Conservation (phyloP, 2,329 filamentous ascomycete genomes). For the Eutypella sp. region DNA sequence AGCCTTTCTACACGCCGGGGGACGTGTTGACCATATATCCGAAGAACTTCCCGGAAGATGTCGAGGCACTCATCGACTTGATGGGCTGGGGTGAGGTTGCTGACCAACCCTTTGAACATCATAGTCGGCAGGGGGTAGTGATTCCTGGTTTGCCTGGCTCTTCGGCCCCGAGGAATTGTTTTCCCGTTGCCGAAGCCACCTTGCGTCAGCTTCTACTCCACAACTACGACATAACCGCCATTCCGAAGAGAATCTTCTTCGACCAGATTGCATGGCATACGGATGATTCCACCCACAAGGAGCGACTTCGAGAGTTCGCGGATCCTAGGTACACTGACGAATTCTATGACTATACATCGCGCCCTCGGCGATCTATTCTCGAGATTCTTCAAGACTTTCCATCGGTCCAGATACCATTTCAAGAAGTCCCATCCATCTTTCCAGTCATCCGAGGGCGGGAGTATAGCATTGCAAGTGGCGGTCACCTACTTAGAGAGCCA, state of each 20-base stretch:
- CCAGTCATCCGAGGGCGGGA: slow-evolving; percentile 82
- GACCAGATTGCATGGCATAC: slow-evolving; percentile 72
- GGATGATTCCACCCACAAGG: slow-evolving; percentile 64
- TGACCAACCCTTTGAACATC: slow-evolving; percentile 55
- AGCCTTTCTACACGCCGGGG: slow-evolving; percentile 56
- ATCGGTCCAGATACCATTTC: slow-evolving; percentile 73
- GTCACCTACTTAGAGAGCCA: slow-evolving; percentile 30
- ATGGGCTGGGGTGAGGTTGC: slow-evolving; percentile 76
- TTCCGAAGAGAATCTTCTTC: slow-evolving; percentile 85
- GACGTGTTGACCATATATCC: slow-evolving; percentile 79
- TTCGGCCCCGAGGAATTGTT: slow-evolving; percentile 22
- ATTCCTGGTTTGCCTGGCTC: slow-evolving; percentile 1
- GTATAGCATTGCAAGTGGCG: slow-evolving; percentile 85
- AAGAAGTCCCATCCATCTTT: slow-evolving; percentile 66
- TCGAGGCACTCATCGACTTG: slow-evolving; percentile 68
- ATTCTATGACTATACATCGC: slow-evolving; percentile 91
- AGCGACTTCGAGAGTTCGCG: slow-evolving; percentile 79
- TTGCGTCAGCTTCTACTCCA: slow-evolving; percentile 73
- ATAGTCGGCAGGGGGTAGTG: slow-evolving; percentile 7
- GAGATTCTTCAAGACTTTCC: slow-evolving; percentile 91
- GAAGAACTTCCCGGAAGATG: slow-evolving; percentile 79
- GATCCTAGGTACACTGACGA: slow-evolving; percentile 79
- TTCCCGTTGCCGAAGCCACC: slow-evolving; percentile 45
- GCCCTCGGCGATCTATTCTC: slow-evolving; percentile 82
- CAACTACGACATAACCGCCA: slow-evolving; percentile 83